Evolutionary conservation across 164 flowering plant genomes (phyloP).

Genomic region (Sextonia rubra): DNA sequence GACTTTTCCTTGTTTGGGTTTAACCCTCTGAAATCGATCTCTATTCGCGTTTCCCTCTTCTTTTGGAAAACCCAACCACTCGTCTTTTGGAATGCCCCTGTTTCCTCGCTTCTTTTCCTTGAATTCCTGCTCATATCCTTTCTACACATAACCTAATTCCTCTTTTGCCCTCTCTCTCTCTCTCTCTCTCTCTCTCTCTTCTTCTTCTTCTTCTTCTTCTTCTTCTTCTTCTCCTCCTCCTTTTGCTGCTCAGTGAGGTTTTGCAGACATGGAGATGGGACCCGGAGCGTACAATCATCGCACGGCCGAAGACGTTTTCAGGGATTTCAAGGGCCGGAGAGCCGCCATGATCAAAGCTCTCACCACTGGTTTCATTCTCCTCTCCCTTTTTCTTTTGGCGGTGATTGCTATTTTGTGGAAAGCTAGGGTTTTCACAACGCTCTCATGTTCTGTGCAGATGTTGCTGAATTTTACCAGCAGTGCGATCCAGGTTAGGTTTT

Average conservation of each 20-base stretch:
- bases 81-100: conserved; percentile 2
- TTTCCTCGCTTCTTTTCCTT: background rate
- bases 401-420: conserved; percentile 1
- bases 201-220: background rate
- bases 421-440: background rate
- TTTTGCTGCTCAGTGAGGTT: background rate
- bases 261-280: conserved; percentile 40
- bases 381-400: background rate
- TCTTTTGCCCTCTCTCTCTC: background rate
- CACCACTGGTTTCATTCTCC: conserved; percentile 41
- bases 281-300: conserved; percentile 55
- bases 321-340: conserved; percentile 71
- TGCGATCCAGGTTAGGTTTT: conserved; percentile 65
- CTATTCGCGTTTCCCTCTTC: no score
- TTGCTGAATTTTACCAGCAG: conserved; percentile 62
- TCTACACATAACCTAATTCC: background rate
- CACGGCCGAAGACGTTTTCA: conserved; percentile 71
- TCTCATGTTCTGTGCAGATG: conserved; percentile 38
- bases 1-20: background rate
- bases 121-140: background rate
- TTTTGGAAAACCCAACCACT: background rate
- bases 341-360: conserved; percentile 70
- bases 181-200: no score
- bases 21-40: conserved; percentile 2
- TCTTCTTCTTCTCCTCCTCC: background rate